Evolutionary conservation across 2,329 filamentous ascomycete species (phyloP).

Genomic region (Rutstroemia sp.): DNA sequence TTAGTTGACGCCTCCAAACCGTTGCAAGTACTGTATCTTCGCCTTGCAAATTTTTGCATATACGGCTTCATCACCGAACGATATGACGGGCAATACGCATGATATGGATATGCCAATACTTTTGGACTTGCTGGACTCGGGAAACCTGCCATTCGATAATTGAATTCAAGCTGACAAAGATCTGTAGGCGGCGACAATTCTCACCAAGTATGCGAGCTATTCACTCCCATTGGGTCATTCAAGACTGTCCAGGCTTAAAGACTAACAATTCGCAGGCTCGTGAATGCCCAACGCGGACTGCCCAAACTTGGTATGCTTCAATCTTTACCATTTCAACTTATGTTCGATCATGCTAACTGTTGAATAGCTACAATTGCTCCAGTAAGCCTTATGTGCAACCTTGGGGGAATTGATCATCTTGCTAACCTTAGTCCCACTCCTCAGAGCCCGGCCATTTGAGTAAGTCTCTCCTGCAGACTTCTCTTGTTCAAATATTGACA

Average conservation of each 20-base stretch:
- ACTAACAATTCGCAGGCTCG: constrained; percentile 51
- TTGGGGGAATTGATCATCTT: constrained; percentile 27
- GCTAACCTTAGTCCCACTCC: constrained; percentile 10
- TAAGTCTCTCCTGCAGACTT: constrained; percentile 38
- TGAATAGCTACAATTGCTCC: constrained; percentile 69
- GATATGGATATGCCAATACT: background rate
- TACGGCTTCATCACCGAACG: too few species aligned
- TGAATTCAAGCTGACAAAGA: constrained; percentile 19
- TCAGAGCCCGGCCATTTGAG: constrained; percentile 67
- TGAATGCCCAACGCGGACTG: constrained; percentile 78
- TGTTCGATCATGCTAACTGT: constrained; percentile 6
- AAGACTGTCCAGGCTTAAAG: constrained; percentile 8
- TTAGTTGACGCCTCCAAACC: too few species aligned
- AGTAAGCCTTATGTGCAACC: constrained; percentile 42
- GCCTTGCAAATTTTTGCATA: too few species aligned
- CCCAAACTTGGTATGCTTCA: constrained; percentile 65
- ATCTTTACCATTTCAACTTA: background rate
- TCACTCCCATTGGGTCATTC: constrained; percentile 9
- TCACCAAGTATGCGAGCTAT: constrained; percentile 54
- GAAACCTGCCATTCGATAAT: background rate
- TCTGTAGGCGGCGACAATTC: constrained; percentile 60
- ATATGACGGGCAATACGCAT: background rate
- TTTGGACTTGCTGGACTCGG: background rate
- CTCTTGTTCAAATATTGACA: constrained; percentile 16
- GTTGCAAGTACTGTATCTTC: too few species aligned